Evolutionary conservation across 208 protist species (phyloP).

Genomic region (Trypanosoma conorhini): DNA sequence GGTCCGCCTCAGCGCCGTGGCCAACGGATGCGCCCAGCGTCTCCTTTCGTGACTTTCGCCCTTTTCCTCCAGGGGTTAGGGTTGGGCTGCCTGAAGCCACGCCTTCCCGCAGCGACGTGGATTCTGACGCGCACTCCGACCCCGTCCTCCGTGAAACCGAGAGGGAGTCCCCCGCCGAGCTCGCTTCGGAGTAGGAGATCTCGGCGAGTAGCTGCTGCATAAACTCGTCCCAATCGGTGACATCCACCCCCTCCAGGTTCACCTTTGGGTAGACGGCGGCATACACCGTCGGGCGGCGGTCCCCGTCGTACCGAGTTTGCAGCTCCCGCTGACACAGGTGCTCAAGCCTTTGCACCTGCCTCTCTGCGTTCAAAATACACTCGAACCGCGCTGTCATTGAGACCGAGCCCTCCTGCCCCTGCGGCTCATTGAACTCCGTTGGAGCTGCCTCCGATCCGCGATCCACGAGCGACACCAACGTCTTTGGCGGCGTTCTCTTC

Average conservation of each 20-base stretch:
- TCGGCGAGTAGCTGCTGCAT: conserved; percentile 17
- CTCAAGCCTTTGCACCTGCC: background rate
- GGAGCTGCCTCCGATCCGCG: background rate
- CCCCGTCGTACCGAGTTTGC: background rate
- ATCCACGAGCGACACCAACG: background rate
- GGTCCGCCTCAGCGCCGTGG: background rate
- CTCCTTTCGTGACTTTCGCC: background rate
- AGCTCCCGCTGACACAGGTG: background rate
- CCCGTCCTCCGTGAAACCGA: background rate
- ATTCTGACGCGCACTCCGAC: background rate
- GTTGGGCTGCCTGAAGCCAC: background rate
- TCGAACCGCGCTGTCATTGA: background rate
- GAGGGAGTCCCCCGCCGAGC: background rate
- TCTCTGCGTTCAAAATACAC: background rate
- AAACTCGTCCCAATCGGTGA: conserved; percentile 24
- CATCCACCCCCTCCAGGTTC: conserved; percentile 6
- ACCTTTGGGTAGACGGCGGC: conserved; percentile 11
- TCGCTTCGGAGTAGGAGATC: background rate
- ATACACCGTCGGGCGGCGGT: conserved; percentile 5
- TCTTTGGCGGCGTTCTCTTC: background rate
- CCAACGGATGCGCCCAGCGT: background rate
- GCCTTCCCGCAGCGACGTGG: background rate
- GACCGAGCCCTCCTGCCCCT: background rate
- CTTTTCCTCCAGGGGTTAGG: background rate
- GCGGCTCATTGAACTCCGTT: background rate